Percentiles rank a stretch among this genome's conserved stretches.
phyloP scores from a whole-genome alignment of 805 yeast genomes.

The Starmerella powellii region DNA sequence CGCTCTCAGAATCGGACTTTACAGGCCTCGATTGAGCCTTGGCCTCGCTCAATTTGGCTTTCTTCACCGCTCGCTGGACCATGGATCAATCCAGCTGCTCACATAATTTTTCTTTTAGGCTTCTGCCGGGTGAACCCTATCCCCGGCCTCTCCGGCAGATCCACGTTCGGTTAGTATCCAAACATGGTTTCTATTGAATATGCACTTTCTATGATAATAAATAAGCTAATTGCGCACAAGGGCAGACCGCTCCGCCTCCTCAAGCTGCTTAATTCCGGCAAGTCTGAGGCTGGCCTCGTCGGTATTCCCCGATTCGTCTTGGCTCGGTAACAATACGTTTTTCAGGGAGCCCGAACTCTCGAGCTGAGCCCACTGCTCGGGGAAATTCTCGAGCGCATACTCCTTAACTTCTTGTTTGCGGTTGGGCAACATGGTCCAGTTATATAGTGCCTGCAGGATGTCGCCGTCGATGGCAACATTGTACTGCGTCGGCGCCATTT shows the following conservation, averaged over 20 bases:
- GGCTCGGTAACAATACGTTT: constrained; percentile 24
- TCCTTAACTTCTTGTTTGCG: constrained; percentile 30
- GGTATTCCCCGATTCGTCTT: constrained; percentile 25
- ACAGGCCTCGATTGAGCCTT: not conserved
- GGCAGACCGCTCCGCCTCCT: constrained; percentile 7
- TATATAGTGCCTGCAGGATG: constrained; percentile 30
- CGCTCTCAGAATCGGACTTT: too few species aligned
- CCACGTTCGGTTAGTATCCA: too few species aligned
- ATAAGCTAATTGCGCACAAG: not conserved
- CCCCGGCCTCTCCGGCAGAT: too few species aligned
- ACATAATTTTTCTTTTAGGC: not conserved
- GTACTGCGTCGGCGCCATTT: constrained; percentile 33
- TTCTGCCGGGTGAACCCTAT: not conserved
- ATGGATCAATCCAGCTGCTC: not conserved
- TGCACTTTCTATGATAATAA: too few species aligned
- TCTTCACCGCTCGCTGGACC: constrained; percentile 3
- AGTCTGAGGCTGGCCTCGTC: constrained; percentile 21
- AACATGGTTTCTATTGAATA: too few species aligned
- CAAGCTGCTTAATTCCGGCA: constrained; percentile 22
- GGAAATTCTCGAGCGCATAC: constrained; percentile 34
- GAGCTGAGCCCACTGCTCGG: constrained; percentile 32
- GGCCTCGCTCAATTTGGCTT: constrained; percentile 4
- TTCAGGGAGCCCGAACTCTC: constrained; percentile 27
- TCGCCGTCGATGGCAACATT: constrained; percentile 22
- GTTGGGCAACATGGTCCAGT: constrained; percentile 34